phyloP scores from a whole-genome alignment of 805 yeast genomes.

The Cyberlindnera mycetangii region DNA sequence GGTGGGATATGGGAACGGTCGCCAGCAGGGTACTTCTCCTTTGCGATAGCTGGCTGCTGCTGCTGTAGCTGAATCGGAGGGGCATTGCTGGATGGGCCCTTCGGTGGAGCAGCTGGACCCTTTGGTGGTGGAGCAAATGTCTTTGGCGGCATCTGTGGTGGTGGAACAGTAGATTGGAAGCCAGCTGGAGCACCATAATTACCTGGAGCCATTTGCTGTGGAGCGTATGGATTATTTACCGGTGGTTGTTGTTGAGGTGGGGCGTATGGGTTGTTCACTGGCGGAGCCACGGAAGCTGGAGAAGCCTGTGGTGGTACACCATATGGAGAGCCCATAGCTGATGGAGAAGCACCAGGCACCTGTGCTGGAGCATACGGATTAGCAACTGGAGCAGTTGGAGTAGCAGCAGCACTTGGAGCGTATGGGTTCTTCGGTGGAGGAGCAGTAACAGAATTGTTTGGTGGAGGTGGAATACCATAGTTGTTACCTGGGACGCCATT shows the following conservation, averaged over 20 bases:
- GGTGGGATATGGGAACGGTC: slow-evolving; percentile 68
- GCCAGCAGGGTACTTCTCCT: slow-evolving; percentile 49
- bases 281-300: slow-evolving; percentile 23
- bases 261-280: slow-evolving; percentile 39
- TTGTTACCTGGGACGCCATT: slow-evolving; percentile 5
- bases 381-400: slow-evolving; percentile 27
- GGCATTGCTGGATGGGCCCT: slow-evolving; percentile 12
- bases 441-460: slow-evolving; percentile 17
- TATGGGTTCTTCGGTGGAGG: slow-evolving; percentile 32
- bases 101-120: slow-evolving; percentile 13
- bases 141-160: slow-evolving; percentile 21
- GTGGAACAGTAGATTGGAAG: slow-evolving; percentile 30
- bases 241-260: slow-evolving; percentile 26
- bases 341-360: slow-evolving; percentile 7
- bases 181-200: slow-evolving; percentile 9
- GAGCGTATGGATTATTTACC: slow-evolving; percentile 29
- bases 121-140: slow-evolving; percentile 17
- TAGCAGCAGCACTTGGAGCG: slow-evolving; percentile 29
- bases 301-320: slow-evolving; percentile 4
- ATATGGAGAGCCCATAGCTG: background rate
- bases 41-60: slow-evolving; percentile 15
- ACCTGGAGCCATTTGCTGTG: slow-evolving; percentile 13
- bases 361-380: slow-evolving; percentile 36
- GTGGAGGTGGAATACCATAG: slow-evolving; percentile 37
- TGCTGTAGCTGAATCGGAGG: slow-evolving; percentile 11